phyloP scores from a whole-genome alignment of 345 rosid genomes.

The Rhizophora mangle region DNA sequence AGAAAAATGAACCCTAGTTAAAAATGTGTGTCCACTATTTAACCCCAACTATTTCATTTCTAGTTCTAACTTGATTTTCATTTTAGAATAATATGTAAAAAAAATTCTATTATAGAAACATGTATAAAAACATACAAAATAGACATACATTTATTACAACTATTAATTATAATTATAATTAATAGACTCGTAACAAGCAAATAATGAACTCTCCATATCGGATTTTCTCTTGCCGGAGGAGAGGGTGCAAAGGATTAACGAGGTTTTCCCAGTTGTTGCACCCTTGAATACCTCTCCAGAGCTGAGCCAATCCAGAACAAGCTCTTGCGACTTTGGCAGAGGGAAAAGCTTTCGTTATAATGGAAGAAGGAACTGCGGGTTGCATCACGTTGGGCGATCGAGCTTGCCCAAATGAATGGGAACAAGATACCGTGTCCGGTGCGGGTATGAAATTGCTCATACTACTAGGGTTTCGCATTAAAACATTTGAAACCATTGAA shows the following conservation, averaged over 20 bases:
- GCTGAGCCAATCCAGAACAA: constrained; percentile 20
- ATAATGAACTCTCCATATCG: constrained; percentile 68
- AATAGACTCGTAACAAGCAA: constrained; percentile 65
- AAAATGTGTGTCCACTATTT: neutral
- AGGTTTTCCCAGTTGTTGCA: constrained; percentile 75
- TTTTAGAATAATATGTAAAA: too few relatives aligned
- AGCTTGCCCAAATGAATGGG: constrained; percentile 22
- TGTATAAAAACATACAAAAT: too few relatives aligned
- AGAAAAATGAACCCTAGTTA: neutral
- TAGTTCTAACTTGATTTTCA: too few relatives aligned
- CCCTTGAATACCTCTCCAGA: constrained; percentile 82
- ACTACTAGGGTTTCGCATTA: constrained; percentile 31
- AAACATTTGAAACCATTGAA: constrained; percentile 42
- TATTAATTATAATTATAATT: too few relatives aligned
- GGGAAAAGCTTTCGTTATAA: neutral
- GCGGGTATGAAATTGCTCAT: constrained; percentile 4
- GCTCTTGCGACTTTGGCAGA: neutral
- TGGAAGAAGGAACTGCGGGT: neutral
- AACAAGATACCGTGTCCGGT: neutral
- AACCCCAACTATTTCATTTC: too few relatives aligned
- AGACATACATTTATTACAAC: too few relatives aligned
- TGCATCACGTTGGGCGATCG: constrained; percentile 17
- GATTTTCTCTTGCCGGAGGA: constrained; percentile 68
- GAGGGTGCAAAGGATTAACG: constrained; percentile 70
- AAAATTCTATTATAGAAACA: too few relatives aligned